phyloP scores from a whole-genome alignment of 768 basidiomycete species.

The Grammothele lineata region DNA sequence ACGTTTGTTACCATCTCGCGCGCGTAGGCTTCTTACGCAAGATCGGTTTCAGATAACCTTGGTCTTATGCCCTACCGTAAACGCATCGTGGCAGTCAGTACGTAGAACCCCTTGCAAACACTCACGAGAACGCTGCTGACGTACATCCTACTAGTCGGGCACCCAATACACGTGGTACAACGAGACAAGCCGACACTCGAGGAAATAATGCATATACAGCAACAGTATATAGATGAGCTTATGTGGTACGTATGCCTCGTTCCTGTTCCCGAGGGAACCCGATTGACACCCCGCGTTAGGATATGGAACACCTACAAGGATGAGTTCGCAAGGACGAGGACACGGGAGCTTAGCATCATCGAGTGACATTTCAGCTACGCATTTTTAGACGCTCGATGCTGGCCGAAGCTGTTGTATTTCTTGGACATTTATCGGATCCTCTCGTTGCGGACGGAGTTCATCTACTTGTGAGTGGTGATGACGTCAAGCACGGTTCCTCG shows the following conservation, averaged over 20 bases:
- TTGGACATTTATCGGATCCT: too few relatives aligned
- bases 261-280: not conserved
- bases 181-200: constrained; percentile 80
- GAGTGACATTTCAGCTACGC: constrained; percentile 34
- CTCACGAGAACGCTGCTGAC: not conserved
- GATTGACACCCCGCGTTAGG: constrained; percentile 34
- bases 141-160: constrained; percentile 59
- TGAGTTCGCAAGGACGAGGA: constrained; percentile 80
- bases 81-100: constrained; percentile 93
- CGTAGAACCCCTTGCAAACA: constrained; percentile 28
- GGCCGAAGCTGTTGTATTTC: too few relatives aligned
- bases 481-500: too few relatives aligned
- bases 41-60: constrained; percentile 66
- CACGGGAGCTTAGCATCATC: constrained; percentile 73
- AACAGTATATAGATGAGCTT: constrained; percentile 87
- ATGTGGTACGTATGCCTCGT: constrained; percentile 56
- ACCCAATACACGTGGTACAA: constrained; percentile 77
- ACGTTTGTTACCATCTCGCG: constrained; percentile 19
- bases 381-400: too few relatives aligned
- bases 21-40: not conserved
- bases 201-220: constrained; percentile 74
- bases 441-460: too few relatives aligned
- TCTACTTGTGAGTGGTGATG: too few relatives aligned
- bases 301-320: constrained; percentile 98
- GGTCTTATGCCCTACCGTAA: constrained; percentile 95